phyloP scores from a whole-genome alignment of 257 asterid genomes.

The Solanum clarkiae region DNA sequence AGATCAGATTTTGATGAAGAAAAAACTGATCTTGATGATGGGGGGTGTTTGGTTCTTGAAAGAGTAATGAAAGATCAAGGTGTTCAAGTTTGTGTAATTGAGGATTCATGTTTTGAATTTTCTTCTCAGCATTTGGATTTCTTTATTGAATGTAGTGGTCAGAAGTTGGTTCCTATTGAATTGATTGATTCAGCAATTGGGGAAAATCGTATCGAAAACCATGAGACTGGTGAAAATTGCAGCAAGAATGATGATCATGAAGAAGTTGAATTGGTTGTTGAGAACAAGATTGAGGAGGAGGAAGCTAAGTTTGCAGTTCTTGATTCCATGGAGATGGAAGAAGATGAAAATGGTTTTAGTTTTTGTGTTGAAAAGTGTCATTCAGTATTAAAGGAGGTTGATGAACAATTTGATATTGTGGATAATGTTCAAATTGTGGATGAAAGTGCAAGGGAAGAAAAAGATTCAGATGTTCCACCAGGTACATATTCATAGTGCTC shows the following conservation, averaged over 20 bases:
- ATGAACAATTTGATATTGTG: not conserved
- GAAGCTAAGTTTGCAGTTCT: slow-evolving; percentile 31
- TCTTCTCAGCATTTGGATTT: slow-evolving; percentile 72
- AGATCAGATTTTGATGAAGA: slow-evolving; percentile 8
- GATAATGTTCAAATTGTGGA: slow-evolving; percentile 15
- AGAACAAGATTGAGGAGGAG: slow-evolving; percentile 12
- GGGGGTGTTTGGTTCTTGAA: not conserved
- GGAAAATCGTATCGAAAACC: slow-evolving; percentile 10
- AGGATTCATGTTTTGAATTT: slow-evolving; percentile 16
- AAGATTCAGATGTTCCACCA: slow-evolving; percentile 14
- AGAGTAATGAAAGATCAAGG: slow-evolving; percentile 32
- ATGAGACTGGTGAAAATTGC: not conserved
- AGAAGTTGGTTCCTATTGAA: slow-evolving; percentile 55
- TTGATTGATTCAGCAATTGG: slow-evolving; percentile 42
- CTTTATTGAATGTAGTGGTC: slow-evolving; percentile 52
- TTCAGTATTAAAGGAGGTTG: slow-evolving; percentile 5
- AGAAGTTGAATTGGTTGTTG: slow-evolving; percentile 11
- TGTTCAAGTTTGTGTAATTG: slow-evolving; percentile 28
- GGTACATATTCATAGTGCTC: slow-evolving; percentile 14
- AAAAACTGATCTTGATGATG: slow-evolving; percentile 3
- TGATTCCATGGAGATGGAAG: slow-evolving; percentile 58
- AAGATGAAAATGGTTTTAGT: slow-evolving; percentile 40
- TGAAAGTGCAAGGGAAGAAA: not conserved
- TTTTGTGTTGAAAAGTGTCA: slow-evolving; percentile 36
- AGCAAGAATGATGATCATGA: not conserved